Conservation (phyloP, 257 asterid species). For the Solanum gandarillasii region DNA sequence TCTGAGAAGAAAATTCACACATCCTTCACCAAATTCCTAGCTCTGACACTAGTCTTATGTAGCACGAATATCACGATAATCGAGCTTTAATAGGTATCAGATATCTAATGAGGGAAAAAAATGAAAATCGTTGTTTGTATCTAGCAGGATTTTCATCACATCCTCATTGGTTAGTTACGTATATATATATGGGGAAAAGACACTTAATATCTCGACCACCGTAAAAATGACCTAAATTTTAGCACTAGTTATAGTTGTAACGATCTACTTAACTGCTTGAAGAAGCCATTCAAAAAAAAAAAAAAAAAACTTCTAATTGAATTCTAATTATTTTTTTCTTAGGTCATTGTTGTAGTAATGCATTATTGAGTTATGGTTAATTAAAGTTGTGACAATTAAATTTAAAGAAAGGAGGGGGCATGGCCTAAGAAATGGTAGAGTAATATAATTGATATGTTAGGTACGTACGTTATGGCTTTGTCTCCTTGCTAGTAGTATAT, state of each 20-base stretch:
- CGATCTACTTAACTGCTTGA: neutral
- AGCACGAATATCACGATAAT: too few relatives aligned
- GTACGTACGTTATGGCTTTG: constrained; percentile 2
- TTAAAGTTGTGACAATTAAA: neutral
- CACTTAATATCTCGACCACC: neutral
- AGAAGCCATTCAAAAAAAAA: neutral
- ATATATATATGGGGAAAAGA: neutral
- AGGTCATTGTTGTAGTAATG: neutral
- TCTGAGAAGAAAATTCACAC: neutral
- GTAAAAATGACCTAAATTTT: neutral
- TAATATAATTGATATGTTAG: neutral
- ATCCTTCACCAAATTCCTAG: neutral
- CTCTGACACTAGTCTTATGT: neutral
- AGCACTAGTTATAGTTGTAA: neutral
- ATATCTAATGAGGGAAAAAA: too few relatives aligned
- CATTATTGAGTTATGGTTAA: neutral
- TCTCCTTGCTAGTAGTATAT: neutral
- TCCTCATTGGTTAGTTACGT: neutral
- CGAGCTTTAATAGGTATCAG: fast-evolving
- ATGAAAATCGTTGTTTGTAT: too few relatives aligned
- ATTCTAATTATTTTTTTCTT: neutral
- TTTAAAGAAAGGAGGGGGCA: neutral
- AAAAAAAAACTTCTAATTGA: neutral
- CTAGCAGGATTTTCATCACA: neutral
- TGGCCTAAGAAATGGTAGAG: neutral